phyloP scores from a whole-genome alignment of 2,329 filamentous ascomycete genomes.

The Capronia epimyces region DNA sequence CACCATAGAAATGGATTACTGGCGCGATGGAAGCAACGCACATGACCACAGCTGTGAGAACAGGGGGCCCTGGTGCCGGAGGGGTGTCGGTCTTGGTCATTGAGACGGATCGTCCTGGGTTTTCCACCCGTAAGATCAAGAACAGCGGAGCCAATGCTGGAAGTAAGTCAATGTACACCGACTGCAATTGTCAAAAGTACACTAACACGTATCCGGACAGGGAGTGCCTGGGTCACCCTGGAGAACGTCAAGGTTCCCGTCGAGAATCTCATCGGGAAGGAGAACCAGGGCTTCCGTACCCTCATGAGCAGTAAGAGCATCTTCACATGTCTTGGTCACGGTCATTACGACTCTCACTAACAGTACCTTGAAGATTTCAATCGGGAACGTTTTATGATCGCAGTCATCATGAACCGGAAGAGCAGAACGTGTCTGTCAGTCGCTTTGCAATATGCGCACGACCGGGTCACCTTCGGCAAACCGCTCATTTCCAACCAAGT shows the following conservation, averaged over 20 bases:
- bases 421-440: background rate
- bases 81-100: slow-evolving; percentile 71
- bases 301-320: slow-evolving; percentile 49
- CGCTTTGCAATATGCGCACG: background rate
- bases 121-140: slow-evolving; percentile 65
- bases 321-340: background rate
- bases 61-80: slow-evolving; percentile 59
- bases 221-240: slow-evolving; percentile 69
- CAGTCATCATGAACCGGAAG: background rate
- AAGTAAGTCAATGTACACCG: background rate
- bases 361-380: background rate
- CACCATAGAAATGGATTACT: slow-evolving; percentile 91
- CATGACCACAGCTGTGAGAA: slow-evolving; percentile 82
- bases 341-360: background rate
- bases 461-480: background rate
- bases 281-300: slow-evolving; percentile 66
- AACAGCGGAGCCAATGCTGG: slow-evolving; percentile 41
- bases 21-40: slow-evolving; percentile 98
- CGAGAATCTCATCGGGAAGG: slow-evolving; percentile 63
- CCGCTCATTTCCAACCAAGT: background rate
- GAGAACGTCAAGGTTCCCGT: slow-evolving; percentile 67
- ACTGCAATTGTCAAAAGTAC: background rate
- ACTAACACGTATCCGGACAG: slow-evolving; percentile 53
- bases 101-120: slow-evolving; percentile 62
- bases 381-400: background rate